phyloP scores from a whole-genome alignment of 2,329 filamentous ascomycete genomes.

The Apiospora saccharicola region DNA sequence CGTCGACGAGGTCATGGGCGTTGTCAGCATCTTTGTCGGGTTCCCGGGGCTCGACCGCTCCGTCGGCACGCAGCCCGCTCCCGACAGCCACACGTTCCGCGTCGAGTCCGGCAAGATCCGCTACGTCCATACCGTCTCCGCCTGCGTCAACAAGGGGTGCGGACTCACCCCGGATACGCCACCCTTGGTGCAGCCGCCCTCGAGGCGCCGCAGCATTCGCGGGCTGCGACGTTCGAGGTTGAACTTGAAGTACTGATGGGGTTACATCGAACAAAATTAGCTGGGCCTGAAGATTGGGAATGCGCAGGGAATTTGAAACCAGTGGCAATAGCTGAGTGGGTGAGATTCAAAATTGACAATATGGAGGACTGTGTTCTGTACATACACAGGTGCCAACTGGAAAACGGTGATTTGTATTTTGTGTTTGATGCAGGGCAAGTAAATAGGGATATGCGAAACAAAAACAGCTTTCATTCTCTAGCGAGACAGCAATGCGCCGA shows the following conservation, averaged over 20 bases:
- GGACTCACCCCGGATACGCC: neutral
- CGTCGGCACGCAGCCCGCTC: constrained; percentile 25
- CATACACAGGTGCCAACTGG: neutral
- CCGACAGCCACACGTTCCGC: constrained; percentile 41
- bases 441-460: neutral
- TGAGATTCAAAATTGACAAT: neutral
- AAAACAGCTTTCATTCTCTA: neutral
- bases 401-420: neutral
- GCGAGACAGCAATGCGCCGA: neutral
- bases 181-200: constrained; percentile 3
- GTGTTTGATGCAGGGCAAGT: neutral
- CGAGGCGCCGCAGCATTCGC: neutral
- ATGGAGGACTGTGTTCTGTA: neutral
- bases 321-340: too few species aligned
- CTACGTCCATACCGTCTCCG: constrained; percentile 40
- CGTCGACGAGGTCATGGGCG: constrained; percentile 40
- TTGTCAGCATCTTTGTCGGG: constrained; percentile 39
- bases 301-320: neutral
- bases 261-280: neutral
- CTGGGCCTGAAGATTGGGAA: neutral
- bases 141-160: constrained; percentile 2
- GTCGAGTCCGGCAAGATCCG: constrained; percentile 40
- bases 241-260: neutral
- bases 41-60: constrained; percentile 36
- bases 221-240: neutral